A percentile compares a stretch with the other conserved stretches of the same genome.
phyloP scores from a whole-genome alignment of 352 stramenopile species.

The Pelagophyceae sp. region DNA sequence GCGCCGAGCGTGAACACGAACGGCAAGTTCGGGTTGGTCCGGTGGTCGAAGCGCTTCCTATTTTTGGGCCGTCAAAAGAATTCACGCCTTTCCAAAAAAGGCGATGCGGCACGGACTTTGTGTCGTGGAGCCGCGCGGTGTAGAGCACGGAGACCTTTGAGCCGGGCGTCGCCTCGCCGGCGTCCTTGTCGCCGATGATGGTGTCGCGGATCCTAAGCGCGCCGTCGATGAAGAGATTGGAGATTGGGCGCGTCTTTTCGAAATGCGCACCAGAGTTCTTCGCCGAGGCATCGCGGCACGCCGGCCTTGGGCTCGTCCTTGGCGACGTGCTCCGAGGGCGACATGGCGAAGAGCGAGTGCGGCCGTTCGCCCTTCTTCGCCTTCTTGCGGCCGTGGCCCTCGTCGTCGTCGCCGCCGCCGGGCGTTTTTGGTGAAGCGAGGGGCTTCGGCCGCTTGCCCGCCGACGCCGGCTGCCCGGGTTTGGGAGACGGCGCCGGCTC shows the following conservation, averaged over 20 bases:
- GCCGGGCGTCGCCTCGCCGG: neutral
- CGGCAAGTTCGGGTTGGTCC: constrained; percentile 12
- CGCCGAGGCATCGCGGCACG: neutral
- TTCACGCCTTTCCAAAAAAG: no score
- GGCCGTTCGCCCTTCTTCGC: neutral
- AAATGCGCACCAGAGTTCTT: neutral
- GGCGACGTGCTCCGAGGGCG: neutral
- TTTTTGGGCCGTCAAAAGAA: no score
- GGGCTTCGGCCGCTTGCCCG: no score
- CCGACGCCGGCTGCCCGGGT: no score
- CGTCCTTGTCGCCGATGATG: neutral
- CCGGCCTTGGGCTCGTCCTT: neutral
- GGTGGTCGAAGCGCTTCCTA: constrained; percentile 15
- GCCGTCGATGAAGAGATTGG: no score
- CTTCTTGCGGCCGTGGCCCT: neutral
- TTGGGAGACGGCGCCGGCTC: no score
- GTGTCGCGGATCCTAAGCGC: constrained; percentile 19
- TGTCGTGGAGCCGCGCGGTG: constrained; percentile 5
- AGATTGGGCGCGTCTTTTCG: no score
- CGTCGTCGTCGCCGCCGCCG: neutral
- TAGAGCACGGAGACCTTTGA: neutral
- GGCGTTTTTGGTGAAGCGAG: no score
- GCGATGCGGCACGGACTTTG: no score
- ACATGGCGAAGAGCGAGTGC: neutral
- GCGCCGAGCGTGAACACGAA: neutral